A percentile compares a stretch with the other conserved stretches of the same genome.
phyloP scores from a whole-genome alignment of 257 asterid species.

The Linaria vulgaris region DNA sequence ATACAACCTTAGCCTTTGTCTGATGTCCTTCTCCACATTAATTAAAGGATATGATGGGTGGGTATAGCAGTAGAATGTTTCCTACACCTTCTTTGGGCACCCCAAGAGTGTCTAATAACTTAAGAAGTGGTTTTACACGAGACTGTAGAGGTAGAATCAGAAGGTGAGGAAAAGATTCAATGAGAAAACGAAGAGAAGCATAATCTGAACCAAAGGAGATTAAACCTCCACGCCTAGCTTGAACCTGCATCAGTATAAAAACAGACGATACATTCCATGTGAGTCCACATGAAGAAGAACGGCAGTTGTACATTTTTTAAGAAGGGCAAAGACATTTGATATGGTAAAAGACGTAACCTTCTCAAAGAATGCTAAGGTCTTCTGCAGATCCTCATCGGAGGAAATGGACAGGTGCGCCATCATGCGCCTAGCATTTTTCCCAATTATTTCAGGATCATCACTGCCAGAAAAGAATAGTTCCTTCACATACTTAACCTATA shows the following conservation, averaged over 20 bases:
- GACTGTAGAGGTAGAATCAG: constrained; percentile 56
- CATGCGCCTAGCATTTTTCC: constrained; percentile 74
- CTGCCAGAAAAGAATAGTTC: constrained; percentile 73
- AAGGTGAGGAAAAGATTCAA: constrained; percentile 90
- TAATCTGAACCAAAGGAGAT: constrained; percentile 52
- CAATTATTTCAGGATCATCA: constrained; percentile 48
- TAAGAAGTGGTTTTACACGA: constrained; percentile 53
- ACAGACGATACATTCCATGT: background rate
- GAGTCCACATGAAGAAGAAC: background rate
- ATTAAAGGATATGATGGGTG: constrained; percentile 66
- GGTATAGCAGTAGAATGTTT: constrained; percentile 60
- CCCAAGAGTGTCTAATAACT: constrained; percentile 62
- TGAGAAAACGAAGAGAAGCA: constrained; percentile 64
- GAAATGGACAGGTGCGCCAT: constrained; percentile 73
- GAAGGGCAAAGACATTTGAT: background rate
- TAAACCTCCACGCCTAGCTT: constrained; percentile 97
- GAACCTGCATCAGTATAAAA: constrained; percentile 50
- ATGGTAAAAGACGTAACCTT: constrained; percentile 48
- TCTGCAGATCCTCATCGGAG: constrained; percentile 87
- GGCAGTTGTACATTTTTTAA: background rate
- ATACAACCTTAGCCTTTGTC: constrained; percentile 56
- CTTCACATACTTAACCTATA: constrained; percentile 86
- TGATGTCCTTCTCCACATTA: constrained; percentile 66
- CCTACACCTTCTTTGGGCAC: constrained; percentile 53
- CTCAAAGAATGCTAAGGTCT: constrained; percentile 84